These are phyloP conservation scores for Cladorrhinum sp. DNA, from an alignment of 2,329 filamentous ascomycete genomes.

Conservation along the genomic window DNA sequence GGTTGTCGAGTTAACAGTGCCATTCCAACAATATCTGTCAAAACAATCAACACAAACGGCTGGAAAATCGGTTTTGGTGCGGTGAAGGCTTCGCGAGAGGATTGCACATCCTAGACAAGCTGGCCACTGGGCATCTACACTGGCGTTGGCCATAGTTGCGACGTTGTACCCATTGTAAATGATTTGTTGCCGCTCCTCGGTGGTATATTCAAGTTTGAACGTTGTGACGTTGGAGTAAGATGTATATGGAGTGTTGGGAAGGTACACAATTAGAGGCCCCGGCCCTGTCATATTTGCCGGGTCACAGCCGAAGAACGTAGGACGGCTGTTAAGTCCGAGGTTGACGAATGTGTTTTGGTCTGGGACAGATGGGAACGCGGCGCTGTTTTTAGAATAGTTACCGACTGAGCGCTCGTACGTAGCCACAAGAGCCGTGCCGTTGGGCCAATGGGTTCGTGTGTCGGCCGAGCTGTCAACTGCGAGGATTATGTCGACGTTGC, in stretches of 20 bases:
- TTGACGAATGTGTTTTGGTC: constrained; percentile 53
- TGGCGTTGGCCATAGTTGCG: constrained; percentile 78
- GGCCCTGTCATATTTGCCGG: constrained; percentile 30
- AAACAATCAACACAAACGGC: constrained; percentile 75
- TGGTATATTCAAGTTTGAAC: constrained; percentile 63
- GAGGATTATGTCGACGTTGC: constrained; percentile 59
- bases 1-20: constrained; percentile 47
- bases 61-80: constrained; percentile 67
- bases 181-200: constrained; percentile 68
- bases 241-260: constrained; percentile 81
- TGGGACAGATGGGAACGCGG: constrained; percentile 57
- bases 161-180: constrained; percentile 83
- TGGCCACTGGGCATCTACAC: constrained; percentile 70
- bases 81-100: constrained; percentile 69
- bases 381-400: constrained; percentile 32
- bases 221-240: constrained; percentile 76
- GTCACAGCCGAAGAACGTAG: constrained; percentile 62
- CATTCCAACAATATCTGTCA: constrained; percentile 85
- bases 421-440: constrained; percentile 55
- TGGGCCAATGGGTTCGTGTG: constrained; percentile 54
- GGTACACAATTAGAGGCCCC: constrained; percentile 52
- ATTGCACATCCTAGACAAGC: constrained; percentile 85
- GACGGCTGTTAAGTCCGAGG: constrained; percentile 56
- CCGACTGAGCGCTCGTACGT: constrained; percentile 52
- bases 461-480: constrained; percentile 63